Evolutionary conservation across 2,329 filamentous ascomycete genomes (phyloP).

Genomic region (Penicillium paneum): DNA sequence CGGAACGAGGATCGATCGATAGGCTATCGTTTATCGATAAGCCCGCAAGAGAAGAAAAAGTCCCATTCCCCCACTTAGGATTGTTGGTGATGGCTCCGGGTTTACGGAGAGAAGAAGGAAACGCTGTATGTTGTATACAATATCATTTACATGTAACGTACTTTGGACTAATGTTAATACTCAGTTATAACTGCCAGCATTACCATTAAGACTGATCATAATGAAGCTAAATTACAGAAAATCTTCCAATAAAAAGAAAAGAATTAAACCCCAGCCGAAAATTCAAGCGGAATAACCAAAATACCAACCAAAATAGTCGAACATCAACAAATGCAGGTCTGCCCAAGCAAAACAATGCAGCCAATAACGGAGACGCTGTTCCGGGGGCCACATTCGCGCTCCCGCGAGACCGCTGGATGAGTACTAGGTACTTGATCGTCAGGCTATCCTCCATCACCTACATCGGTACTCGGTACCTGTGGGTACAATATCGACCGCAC

Average conservation of each 20-base stretch:
- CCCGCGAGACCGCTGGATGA: conserved; percentile 16
- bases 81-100: not conserved
- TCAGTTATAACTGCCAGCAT: not conserved
- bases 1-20: conserved; percentile 9
- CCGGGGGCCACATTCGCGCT: conserved; percentile 8
- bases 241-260: not conserved
- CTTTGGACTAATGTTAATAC: not conserved
- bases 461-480: conserved; percentile 10
- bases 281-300: not conserved
- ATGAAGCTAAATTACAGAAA: not conserved
- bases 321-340: conserved; percentile 18
- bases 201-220: not conserved
- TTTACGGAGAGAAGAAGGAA: not conserved
- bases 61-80: conserved; percentile 2
- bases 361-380: conserved; percentile 15
- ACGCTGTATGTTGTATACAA: not conserved
- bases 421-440: conserved; percentile 17
- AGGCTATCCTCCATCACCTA: conserved; percentile 1
- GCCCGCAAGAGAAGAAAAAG: not conserved
- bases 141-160: not conserved
- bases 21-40: conserved; percentile 19
- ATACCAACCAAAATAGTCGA: conserved; percentile 4
- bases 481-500: conserved; percentile 11
- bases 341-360: conserved; percentile 75
- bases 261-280: not conserved